These are phyloP conservation scores for Hyphochytrium catenoides DNA, from an alignment of 352 stramenopile genomes.

Conservation along the genomic window DNA sequence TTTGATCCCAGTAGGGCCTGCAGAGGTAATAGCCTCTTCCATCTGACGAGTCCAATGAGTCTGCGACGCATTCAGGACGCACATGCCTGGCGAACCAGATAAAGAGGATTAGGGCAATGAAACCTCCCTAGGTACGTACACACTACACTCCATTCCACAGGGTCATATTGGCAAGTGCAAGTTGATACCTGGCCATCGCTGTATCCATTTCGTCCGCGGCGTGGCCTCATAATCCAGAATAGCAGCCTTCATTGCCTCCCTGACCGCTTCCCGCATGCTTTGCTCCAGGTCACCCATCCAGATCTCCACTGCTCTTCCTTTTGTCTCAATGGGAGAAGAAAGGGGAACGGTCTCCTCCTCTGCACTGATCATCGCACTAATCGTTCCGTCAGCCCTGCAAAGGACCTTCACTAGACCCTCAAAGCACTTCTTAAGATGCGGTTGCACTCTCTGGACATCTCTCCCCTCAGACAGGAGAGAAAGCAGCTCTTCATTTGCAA, in stretches of 20 bases:
- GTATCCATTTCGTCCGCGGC: conserved; percentile 78
- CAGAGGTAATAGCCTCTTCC: conserved; percentile 50
- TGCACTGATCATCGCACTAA: conserved; percentile 66
- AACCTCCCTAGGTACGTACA: no score
- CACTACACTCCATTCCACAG: no score
- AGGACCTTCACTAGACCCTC: conserved; percentile 76
- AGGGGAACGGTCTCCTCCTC: conserved; percentile 72
- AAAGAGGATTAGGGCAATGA: no score
- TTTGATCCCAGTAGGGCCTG: conserved; percentile 58
- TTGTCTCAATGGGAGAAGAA: conserved; percentile 53
- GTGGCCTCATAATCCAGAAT: conserved; percentile 74
- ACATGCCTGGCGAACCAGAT: conserved; percentile 35
- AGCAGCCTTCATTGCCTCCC: conserved; percentile 65
- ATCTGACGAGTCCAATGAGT: conserved; percentile 84
- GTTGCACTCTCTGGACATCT: conserved; percentile 77
- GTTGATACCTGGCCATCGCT: conserved; percentile 73
- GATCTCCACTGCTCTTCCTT: conserved; percentile 79
- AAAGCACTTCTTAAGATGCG: conserved; percentile 85
- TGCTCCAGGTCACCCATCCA: conserved; percentile 85
- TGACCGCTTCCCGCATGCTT: conserved; percentile 73
- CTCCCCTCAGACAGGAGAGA: conserved; percentile 87
- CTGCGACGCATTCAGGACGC: conserved; percentile 80
- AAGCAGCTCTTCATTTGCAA: conserved; percentile 81
- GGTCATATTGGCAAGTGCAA: no score
- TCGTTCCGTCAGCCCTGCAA: conserved; percentile 69